phyloP scores from a whole-genome alignment of 306 rosid genomes.

The Luffa aegyptiaca region DNA sequence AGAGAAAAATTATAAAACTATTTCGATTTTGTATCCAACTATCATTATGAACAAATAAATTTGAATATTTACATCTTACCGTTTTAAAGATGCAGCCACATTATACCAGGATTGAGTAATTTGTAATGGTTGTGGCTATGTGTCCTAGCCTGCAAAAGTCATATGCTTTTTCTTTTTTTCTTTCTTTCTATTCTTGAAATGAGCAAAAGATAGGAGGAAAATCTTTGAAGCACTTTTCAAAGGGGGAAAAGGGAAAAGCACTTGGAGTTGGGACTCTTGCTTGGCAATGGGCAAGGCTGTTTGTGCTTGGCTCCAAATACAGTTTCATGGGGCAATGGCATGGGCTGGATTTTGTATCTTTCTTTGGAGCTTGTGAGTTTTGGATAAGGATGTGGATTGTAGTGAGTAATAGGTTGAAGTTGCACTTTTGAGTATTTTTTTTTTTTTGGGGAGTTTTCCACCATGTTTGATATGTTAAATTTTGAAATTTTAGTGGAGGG shows the following conservation, averaged over 20 bases:
- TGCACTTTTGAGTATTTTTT: too few species aligned
- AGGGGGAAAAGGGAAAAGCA: not conserved
- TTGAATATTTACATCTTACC: too few species aligned
- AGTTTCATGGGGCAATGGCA: not conserved
- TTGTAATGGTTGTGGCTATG: too few species aligned
- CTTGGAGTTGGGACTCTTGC: not conserved
- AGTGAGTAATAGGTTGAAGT: not conserved
- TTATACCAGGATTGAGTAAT: too few species aligned
- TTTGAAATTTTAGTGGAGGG: too few species aligned
- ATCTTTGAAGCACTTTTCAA: not conserved
- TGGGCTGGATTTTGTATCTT: not conserved
- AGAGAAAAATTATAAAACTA: too few species aligned
- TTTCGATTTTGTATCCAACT: too few species aligned
- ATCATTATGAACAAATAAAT: too few species aligned
- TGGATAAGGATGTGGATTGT: not conserved
- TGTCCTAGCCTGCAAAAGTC: not conserved
- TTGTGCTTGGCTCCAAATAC: not conserved
- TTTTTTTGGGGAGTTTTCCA: too few species aligned
- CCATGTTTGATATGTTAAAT: too few species aligned
- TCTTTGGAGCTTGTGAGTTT: not conserved
- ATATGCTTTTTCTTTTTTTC: not conserved
- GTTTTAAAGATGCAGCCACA: too few species aligned
- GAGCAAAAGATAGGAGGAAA: not conserved
- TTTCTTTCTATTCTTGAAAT: not conserved
- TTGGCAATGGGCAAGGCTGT: not conserved